phyloP scores from a whole-genome alignment of 805 yeast species.

The Suhomyces sp. region DNA sequence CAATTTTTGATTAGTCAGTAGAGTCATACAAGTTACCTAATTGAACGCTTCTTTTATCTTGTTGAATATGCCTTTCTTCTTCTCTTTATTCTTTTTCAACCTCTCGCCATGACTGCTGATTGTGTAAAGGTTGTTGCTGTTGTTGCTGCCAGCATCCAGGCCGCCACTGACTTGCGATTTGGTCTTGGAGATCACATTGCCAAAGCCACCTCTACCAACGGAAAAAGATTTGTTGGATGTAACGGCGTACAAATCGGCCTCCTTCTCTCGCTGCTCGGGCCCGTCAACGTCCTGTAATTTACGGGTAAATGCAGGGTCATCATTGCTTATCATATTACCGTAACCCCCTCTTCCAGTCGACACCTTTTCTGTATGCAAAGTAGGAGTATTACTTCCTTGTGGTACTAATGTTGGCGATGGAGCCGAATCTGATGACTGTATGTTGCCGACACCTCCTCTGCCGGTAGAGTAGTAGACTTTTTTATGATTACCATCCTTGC shows the following conservation, averaged over 20 bases:
- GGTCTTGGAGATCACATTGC: conserved; percentile 47
- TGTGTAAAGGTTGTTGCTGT: conserved; percentile 25
- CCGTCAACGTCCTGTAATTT: conserved; percentile 65
- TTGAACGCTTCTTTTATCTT: conserved; percentile 46
- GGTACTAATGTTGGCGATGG: conserved; percentile 56
- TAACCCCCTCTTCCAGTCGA: conserved; percentile 79
- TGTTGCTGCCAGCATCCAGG: conserved; percentile 13
- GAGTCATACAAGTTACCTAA: background rate
- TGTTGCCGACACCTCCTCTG: conserved; percentile 77
- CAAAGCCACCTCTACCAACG: conserved; percentile 66
- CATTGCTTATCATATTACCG: conserved; percentile 68
- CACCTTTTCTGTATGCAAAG: conserved; percentile 50
- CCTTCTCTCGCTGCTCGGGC: conserved; percentile 14
- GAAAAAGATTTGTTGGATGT: conserved; percentile 45
- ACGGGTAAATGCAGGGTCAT: conserved; percentile 56
- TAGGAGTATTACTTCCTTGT: conserved; percentile 62
- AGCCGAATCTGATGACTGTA: conserved; percentile 39
- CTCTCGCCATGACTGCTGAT: conserved; percentile 35
- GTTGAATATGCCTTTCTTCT: conserved; percentile 35
- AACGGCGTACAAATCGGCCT: conserved; percentile 40
- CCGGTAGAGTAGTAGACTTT: conserved; percentile 59
- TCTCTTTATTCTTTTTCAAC: conserved; percentile 11
- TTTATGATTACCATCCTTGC: conserved; percentile 12
- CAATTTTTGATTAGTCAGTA: conserved; percentile 41
- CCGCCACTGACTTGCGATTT: conserved; percentile 22